Base-by-base conservation (phyloP, 495 filamentous ascomycete species). In the Talaromyces stipitatus region DNA sequence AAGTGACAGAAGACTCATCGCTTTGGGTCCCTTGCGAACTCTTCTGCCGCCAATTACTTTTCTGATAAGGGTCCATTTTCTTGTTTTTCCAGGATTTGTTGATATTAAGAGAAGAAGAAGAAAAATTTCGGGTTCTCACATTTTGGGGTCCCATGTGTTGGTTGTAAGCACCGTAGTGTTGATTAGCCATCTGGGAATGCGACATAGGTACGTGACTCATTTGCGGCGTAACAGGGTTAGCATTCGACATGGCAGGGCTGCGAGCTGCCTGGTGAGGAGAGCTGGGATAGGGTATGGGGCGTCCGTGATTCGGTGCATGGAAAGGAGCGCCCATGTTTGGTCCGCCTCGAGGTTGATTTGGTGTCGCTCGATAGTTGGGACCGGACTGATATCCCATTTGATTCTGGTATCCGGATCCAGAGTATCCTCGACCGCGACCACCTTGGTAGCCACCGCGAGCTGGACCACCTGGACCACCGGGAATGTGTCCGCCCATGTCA, bases 351-450 rank as follows among this genome's bases (percentile, higher is more conserved):
- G 83, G 80, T 60, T 87, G 83, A 60, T 80, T 82, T 48, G 80
- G 78, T 29, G 79, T 72, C 47, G 77, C 73, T 36, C 83, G 81
- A 69, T 81, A 89, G 58, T 74, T 81, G 56, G 73, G 66, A 36
- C 69, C 72, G 6, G 87, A 86, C n/a, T 86, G 87, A 60, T 83
- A 90, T 50, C 79, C 82, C 77, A 85, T 83, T 60, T 79, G 78
- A 55, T 81, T 80, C 63, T 83, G 80, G 68, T 82, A 79, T 54
- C 76, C 72, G 16, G 74, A 76, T 47, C 81, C 75, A 45, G 78
- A 78, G 70, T 82, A 86, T 61, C 85, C 83, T 56, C 88, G 81
- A 58, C 89, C 85, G 62, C 88, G 85, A 54, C 87, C 82, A 58
- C 78, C 79, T 74, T 84, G 72, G 61, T 75, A 81, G 26, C 80